phyloP scores from a whole-genome alignment of 2,329 filamentous ascomycete genomes.

The Chalaropsis ovoidea region DNA sequence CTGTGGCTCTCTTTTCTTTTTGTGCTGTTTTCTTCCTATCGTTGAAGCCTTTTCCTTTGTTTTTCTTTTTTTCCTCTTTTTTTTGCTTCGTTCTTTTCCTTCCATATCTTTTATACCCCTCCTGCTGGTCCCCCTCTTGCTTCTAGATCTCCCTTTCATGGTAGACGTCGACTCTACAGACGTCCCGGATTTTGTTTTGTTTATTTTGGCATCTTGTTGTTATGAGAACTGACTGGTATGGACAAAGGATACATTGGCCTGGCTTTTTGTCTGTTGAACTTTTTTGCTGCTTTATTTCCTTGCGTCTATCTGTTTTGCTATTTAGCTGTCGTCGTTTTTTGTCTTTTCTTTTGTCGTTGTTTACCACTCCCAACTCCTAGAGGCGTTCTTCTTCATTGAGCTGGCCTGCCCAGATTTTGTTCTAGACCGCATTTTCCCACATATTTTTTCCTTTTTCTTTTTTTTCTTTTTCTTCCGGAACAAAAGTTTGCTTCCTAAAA shows the following conservation, averaged over 20 bases:
- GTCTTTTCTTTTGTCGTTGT: constrained; percentile 7
- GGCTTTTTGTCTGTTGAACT: constrained; percentile 7
- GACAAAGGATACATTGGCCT: constrained; percentile 16
- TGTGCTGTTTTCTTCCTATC: constrained; percentile 6
- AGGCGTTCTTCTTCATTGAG: constrained; percentile 15
- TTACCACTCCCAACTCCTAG: background rate
- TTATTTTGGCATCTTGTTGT: constrained; percentile 15
- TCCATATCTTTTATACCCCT: constrained; percentile 12
- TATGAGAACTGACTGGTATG: constrained; percentile 16
- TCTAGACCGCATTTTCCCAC: constrained; percentile 10
- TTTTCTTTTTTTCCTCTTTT: constrained; percentile 12
- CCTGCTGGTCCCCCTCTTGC: background rate
- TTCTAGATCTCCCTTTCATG: constrained; percentile 3
- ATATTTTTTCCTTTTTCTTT: constrained; percentile 4
- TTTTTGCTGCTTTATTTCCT: constrained; percentile 11
- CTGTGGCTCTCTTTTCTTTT: background rate
- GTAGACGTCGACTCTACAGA: constrained; percentile 2
- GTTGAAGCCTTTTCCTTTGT: constrained; percentile 1
- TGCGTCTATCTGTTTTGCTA: constrained; percentile 6
- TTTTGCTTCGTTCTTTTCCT: constrained; percentile 12
- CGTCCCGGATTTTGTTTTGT: constrained; percentile 6
- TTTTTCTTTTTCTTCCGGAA: constrained; percentile 3
- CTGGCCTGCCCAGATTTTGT: constrained; percentile 14
- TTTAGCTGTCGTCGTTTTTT: constrained; percentile 1
- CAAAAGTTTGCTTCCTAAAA: constrained; percentile 10